Percentiles rank a stretch among this genome's conserved stretches.
Evolutionary conservation across 2,329 filamentous ascomycete species (phyloP).

Genomic region (Clonostachys solani): DNA sequence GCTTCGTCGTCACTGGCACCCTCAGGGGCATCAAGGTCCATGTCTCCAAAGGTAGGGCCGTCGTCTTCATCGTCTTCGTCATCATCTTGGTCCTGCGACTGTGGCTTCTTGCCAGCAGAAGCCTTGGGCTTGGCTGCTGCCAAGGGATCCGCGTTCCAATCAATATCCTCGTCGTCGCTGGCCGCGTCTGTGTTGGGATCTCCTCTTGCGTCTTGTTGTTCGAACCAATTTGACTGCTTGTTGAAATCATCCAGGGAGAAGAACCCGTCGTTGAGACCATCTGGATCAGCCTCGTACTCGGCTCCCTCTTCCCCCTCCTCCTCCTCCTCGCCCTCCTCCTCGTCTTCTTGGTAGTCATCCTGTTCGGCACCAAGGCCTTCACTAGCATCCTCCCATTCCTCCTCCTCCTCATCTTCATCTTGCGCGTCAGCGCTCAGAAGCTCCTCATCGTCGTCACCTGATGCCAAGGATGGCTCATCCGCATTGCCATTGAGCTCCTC

Average conservation of each 20-base stretch:
- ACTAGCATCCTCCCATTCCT: slow-evolving; percentile 16
- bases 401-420: slow-evolving; percentile 28
- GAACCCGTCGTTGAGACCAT: slow-evolving; percentile 94
- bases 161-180: slow-evolving; percentile 80
- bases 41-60: slow-evolving; percentile 80
- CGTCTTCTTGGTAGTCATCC: slow-evolving; percentile 23
- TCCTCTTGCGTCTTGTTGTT: slow-evolving; percentile 76
- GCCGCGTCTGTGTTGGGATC: slow-evolving; percentile 70
- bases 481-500: background rate
- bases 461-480: background rate
- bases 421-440: slow-evolving; percentile 13
- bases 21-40: slow-evolving; percentile 68
- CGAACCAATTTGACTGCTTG: slow-evolving; percentile 83
- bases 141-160: slow-evolving; percentile 81
- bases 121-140: slow-evolving; percentile 12
- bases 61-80: slow-evolving; percentile 65
- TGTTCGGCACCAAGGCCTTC: slow-evolving; percentile 17
- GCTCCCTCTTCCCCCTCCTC: slow-evolving; percentile 39
- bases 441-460: slow-evolving; percentile 16
- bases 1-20: slow-evolving; percentile 64
- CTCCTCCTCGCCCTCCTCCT: slow-evolving; percentile 26
- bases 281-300: slow-evolving; percentile 54
- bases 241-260: slow-evolving; percentile 99
- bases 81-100: slow-evolving; percentile 28
- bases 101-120: slow-evolving; percentile 17